phyloP scores from a whole-genome alignment of 805 yeast genomes.

The Wickerhamiella musiphila region DNA sequence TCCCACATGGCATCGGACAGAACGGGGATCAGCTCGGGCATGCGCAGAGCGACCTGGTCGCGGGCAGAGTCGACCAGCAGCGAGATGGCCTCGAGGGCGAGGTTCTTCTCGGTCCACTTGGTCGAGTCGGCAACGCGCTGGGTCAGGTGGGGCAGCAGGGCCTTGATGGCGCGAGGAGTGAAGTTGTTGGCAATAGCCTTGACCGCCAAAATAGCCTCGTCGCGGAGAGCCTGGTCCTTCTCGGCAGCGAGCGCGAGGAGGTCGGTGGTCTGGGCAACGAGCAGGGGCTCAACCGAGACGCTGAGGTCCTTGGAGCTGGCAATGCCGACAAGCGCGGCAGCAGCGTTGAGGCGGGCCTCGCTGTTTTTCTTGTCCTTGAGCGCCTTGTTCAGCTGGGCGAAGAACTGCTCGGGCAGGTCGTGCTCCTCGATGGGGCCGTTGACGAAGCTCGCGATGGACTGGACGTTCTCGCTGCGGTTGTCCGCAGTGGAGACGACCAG shows the following conservation, averaged over 20 bases:
- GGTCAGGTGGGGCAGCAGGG: constrained; percentile 66
- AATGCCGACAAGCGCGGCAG: constrained; percentile 71
- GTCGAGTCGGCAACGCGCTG: constrained; percentile 43
- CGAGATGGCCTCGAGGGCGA: constrained; percentile 70
- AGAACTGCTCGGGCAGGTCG: constrained; percentile 86
- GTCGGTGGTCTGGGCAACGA: constrained; percentile 57
- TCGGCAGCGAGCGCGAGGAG: constrained; percentile 77
- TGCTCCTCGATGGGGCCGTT: constrained; percentile 97
- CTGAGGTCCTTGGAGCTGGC: constrained; percentile 56
- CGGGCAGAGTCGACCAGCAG: constrained; percentile 87
- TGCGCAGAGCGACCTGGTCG: constrained; percentile 91
- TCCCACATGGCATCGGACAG: constrained; percentile 99
- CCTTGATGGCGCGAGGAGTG: constrained; percentile 89
- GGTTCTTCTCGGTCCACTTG: constrained; percentile 97
- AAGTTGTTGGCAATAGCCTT: constrained; percentile 59
- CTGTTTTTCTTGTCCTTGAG: constrained; percentile 65
- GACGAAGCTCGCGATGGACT: constrained; percentile 80
- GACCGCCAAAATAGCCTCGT: constrained; percentile 60
- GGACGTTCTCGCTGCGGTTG: constrained; percentile 69
- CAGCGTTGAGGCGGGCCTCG: constrained; percentile 51
- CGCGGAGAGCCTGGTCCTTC: constrained; percentile 63
- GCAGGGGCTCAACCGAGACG: constrained; percentile 91
- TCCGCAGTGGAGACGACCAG: constrained; percentile 73
- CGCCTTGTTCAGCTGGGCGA: constrained; percentile 56
- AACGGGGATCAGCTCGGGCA: constrained; percentile 98